phyloP scores from a whole-genome alignment of 192 early-diverging fungal species.

The Gamsiella multidivaricata region DNA sequence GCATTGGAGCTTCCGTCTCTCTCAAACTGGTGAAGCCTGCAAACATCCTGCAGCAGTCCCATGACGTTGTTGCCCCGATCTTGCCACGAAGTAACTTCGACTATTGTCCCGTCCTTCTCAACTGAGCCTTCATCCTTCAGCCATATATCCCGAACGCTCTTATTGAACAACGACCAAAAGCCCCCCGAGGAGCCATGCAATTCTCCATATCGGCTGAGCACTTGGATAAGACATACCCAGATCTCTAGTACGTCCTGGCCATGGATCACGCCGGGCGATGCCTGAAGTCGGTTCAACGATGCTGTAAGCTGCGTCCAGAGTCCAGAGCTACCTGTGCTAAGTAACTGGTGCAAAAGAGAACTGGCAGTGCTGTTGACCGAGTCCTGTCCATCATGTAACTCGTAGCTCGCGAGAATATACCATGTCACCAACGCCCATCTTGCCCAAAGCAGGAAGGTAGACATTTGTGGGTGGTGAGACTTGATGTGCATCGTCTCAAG shows the following conservation, averaged over 20 bases:
- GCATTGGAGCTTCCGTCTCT: slow-evolving; percentile 24
- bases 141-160: slow-evolving; percentile 1
- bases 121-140: not conserved
- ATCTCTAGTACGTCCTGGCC: slow-evolving; percentile 26
- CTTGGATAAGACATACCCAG: slow-evolving; percentile 33
- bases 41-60: slow-evolving; percentile 11
- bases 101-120: not conserved
- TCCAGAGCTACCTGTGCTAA: not conserved
- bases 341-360: not conserved
- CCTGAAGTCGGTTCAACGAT: not conserved
- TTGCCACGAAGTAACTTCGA: not conserved
- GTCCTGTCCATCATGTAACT: not conserved
- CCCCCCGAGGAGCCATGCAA: not conserved
- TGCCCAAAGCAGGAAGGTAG: slow-evolving; percentile 1
- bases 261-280: not conserved
- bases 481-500: not conserved
- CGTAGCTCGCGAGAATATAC: not conserved
- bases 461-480: not conserved
- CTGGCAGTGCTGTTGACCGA: not conserved
- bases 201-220: slow-evolving; percentile 11
- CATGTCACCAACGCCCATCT: slow-evolving; percentile 17
- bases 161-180: slow-evolving; percentile 34
- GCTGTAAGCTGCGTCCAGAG: not conserved
- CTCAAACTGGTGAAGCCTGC: slow-evolving; percentile 37
- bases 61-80: slow-evolving; percentile 1